phyloP scores from a whole-genome alignment of 116 monocot species.

The Papilionanthe hybrid region DNA sequence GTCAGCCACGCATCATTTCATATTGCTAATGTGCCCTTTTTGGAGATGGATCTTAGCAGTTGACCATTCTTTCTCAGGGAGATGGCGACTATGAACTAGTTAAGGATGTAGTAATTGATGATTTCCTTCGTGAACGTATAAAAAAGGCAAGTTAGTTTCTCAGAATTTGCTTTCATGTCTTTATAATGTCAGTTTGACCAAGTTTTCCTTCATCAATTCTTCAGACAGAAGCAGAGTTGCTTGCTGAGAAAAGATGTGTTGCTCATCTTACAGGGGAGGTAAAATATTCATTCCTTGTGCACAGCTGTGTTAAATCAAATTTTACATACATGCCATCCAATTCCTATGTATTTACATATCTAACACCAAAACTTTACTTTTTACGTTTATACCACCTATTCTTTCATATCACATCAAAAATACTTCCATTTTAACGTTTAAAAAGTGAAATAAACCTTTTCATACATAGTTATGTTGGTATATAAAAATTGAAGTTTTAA shows the following conservation, averaged over 20 bases:
- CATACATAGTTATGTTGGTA: no score
- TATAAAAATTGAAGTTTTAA: no score
- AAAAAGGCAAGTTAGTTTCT: slow-evolving; percentile 53
- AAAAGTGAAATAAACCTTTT: no score
- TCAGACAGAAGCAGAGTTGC: slow-evolving; percentile 89
- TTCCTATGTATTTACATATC: no score
- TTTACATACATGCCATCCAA: no score
- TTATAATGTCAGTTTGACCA: neutral
- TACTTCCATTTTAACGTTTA: no score
- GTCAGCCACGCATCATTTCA: slow-evolving; percentile 17
- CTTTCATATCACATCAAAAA: no score
- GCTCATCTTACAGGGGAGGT: slow-evolving; percentile 99
- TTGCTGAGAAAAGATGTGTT: slow-evolving; percentile 99
- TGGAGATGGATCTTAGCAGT: neutral
- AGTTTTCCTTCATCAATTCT: slow-evolving; percentile 2
- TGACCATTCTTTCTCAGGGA: slow-evolving; percentile 45
- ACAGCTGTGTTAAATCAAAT: neutral
- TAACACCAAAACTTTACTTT: no score
- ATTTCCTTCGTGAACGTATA: slow-evolving; percentile 64
- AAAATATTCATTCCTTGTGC: slow-evolving; percentile 8
- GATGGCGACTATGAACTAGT: slow-evolving; percentile 96
- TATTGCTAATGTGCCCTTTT: no score
- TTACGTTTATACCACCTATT: no score
- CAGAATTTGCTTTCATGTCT: neutral
- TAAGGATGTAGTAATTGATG: slow-evolving; percentile 72